A percentile compares a stretch with the other conserved stretches of the same genome.
Conservation (phyloP, 2,329 filamentous ascomycete genomes). For the Leptographium wingfieldii region DNA sequence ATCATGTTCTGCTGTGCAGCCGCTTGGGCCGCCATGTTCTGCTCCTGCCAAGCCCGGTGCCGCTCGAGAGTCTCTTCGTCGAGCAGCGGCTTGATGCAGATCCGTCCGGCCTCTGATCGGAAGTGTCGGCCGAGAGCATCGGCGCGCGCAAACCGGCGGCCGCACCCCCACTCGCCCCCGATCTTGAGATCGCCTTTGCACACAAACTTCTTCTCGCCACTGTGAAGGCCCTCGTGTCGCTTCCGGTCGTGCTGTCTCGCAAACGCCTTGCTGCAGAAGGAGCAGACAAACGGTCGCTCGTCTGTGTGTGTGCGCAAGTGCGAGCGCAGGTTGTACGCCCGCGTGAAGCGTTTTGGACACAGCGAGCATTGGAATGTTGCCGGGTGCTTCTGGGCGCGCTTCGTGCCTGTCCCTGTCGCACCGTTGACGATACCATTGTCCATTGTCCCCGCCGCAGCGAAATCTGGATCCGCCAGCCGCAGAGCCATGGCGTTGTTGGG, state of each 20-base stretch:
- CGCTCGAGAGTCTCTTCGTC: slow-evolving; percentile 85
- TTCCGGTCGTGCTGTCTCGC: slow-evolving; percentile 95
- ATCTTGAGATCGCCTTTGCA: slow-evolving; percentile 84
- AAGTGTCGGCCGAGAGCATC: slow-evolving; percentile 93
- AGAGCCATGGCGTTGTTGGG: slow-evolving; percentile 64
- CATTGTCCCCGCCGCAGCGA: slow-evolving; percentile 55
- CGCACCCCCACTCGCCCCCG: slow-evolving; percentile 81
- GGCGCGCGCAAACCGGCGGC: slow-evolving; percentile 82
- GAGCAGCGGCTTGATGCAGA: slow-evolving; percentile 93
- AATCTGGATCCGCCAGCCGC: slow-evolving; percentile 77
- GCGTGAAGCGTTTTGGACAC: slow-evolving; percentile 90
- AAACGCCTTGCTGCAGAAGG: slow-evolving; percentile 93
- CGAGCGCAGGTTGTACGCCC: slow-evolving; percentile 91
- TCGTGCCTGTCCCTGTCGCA: slow-evolving; percentile 46
- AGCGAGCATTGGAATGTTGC: slow-evolving; percentile 91
- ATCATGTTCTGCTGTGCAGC: slow-evolving; percentile 39
- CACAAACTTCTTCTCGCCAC: slow-evolving; percentile 96
- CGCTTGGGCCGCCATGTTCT: slow-evolving; percentile 46
- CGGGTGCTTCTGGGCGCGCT: slow-evolving; percentile 92
- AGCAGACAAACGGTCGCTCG: slow-evolving; percentile 93
- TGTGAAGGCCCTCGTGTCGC: slow-evolving; percentile 89
- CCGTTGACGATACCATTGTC: slow-evolving; percentile 40
- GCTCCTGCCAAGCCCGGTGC: slow-evolving; percentile 62
- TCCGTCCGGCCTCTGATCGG: slow-evolving; percentile 83
- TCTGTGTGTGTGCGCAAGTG: slow-evolving; percentile 95